Evolutionary conservation across 176 grass and related monocot species (phyloP).

Genomic region (Aechmea fasciata): DNA sequence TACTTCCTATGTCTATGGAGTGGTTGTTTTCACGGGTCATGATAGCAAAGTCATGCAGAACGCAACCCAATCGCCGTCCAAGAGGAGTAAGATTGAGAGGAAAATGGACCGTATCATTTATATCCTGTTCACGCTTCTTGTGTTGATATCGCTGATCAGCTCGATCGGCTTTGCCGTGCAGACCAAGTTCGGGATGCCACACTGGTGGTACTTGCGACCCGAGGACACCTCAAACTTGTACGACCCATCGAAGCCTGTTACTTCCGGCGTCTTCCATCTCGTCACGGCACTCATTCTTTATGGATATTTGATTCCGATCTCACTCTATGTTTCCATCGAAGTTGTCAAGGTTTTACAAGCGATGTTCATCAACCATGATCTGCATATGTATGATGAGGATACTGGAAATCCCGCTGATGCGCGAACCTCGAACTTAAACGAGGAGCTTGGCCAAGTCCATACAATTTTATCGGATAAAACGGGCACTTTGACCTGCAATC

Average conservation of each 20-base stretch:
- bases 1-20: constrained; percentile 79
- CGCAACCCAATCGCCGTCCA: constrained; percentile 73
- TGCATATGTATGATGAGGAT: constrained; percentile 97
- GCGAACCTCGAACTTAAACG: constrained; percentile 91
- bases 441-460: constrained; percentile 95
- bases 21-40: constrained; percentile 84
- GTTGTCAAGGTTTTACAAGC: constrained; percentile 87
- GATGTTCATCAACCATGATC: constrained; percentile 87
- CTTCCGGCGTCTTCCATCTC: constrained; percentile 91
- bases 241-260: constrained; percentile 42
- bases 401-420: constrained; percentile 73
- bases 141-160: constrained; percentile 84
- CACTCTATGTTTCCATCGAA: constrained; percentile 94
- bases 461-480: constrained; percentile 91
- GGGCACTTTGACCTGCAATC: constrained; percentile 92
- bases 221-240: constrained; percentile 44
- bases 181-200: constrained; percentile 56
- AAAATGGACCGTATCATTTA: constrained; percentile 98
- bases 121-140: constrained; percentile 82
- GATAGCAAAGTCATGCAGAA: constrained; percentile 99
- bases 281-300: constrained; percentile 96
- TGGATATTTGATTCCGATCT: constrained; percentile 95
- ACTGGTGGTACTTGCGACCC: constrained; percentile 84
- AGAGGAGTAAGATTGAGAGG: constrained; percentile 86
- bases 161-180: constrained; percentile 78